These are phyloP conservation scores for Termitomyces sp. DNA, from an alignment of 768 basidiomycete genomes.

Conservation along the genomic window DNA sequence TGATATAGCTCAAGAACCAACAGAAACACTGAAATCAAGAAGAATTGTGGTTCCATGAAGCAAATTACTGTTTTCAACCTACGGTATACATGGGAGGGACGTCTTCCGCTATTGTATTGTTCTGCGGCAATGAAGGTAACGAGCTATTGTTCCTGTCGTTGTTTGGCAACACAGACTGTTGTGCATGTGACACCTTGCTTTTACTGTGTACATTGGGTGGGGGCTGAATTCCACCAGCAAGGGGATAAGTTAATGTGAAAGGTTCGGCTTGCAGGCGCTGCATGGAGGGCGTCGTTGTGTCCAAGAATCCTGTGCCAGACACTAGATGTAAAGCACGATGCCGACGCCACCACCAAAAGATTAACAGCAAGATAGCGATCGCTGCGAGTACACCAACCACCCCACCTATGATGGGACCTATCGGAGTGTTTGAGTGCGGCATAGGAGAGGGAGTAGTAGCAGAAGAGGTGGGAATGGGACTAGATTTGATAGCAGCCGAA, in stretches of 20 bases:
- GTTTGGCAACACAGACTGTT: neutral
- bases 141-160: neutral
- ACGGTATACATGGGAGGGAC: neutral
- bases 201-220: neutral
- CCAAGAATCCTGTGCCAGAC: no score
- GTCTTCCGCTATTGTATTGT: neutral
- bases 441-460: neutral
- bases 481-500: neutral
- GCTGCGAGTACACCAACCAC: constrained; percentile 3
- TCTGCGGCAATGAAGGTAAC: neutral
- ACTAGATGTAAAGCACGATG: neutral
- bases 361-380: neutral
- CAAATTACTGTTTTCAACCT: neutral
- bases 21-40: neutral
- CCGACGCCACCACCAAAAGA: constrained; percentile 1
- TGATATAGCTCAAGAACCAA: neutral
- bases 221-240: neutral
- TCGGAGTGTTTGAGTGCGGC: neutral
- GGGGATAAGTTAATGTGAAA: neutral
- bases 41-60: neutral
- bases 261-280: neutral
- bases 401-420: constrained; percentile 9
- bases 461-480: neutral
- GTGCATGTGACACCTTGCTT: neutral
- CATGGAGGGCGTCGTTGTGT: no score